phyloP scores from a whole-genome alignment of 2,329 filamentous ascomycete genomes.

The Colletotrichum aenigma region DNA sequence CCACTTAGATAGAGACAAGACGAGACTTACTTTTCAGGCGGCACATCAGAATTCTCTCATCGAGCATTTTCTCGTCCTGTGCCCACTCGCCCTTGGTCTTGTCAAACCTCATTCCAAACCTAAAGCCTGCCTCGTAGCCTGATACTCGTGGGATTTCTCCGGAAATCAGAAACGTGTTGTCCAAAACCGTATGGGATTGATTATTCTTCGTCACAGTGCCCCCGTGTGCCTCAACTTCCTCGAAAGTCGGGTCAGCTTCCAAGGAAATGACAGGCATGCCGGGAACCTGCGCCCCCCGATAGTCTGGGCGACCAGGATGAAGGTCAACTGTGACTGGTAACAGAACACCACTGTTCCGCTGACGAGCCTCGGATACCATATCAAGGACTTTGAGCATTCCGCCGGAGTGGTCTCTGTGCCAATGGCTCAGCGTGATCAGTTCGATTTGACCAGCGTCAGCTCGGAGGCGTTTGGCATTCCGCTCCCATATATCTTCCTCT shows the following conservation, averaged over 20 bases:
- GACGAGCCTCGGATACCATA: constrained; percentile 44
- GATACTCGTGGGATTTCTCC: constrained; percentile 56
- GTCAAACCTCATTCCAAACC: constrained; percentile 47
- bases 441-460: constrained; percentile 29
- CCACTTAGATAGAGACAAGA: background rate
- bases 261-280: constrained; percentile 46
- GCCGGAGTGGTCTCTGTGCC: constrained; percentile 61
- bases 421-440: constrained; percentile 53
- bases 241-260: constrained; percentile 56
- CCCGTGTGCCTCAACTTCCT: constrained; percentile 39
- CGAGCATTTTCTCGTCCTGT: constrained; percentile 51
- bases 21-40: constrained; percentile 49
- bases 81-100: constrained; percentile 44
- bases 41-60: constrained; percentile 59
- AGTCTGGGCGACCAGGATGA: constrained; percentile 56
- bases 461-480: constrained; percentile 48
- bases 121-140: constrained; percentile 52
- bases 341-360: background rate
- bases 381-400: constrained; percentile 53
- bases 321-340: constrained; percentile 46
- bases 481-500: constrained; percentile 53
- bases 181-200: constrained; percentile 48
- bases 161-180: constrained; percentile 56
- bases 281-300: constrained; percentile 43
- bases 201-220: constrained; percentile 36